Conservation (phyloP, 2,329 filamentous ascomycete genomes). For the Truncatella angustata region DNA sequence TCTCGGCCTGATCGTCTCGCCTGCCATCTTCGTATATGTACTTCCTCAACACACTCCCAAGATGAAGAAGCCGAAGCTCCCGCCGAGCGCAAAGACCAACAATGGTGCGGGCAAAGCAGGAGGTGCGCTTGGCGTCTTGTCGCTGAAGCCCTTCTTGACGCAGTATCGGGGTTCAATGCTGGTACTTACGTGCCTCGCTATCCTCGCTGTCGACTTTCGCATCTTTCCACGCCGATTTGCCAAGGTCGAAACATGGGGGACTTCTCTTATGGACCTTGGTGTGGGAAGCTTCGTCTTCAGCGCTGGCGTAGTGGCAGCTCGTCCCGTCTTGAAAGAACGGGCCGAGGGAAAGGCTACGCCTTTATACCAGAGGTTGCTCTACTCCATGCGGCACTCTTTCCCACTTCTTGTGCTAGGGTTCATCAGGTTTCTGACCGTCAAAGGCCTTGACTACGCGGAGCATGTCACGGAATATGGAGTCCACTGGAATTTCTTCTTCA, state of each 20-base stretch:
- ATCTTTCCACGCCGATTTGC: constrained; percentile 93
- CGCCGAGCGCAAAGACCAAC: constrained; percentile 29
- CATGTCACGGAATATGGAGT: constrained; percentile 97
- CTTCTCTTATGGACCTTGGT: constrained; percentile 97
- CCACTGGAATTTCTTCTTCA: constrained; percentile 99
- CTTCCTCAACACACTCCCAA: constrained; percentile 44
- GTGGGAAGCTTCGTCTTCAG: constrained; percentile 98
- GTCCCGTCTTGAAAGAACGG: constrained; percentile 71
- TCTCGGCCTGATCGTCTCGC: constrained; percentile 69
- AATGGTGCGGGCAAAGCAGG: constrained; percentile 9
- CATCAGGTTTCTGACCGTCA: constrained; percentile 82
- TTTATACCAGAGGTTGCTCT: constrained; percentile 57
- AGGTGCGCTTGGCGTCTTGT: constrained; percentile 51
- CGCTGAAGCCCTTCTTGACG: constrained; percentile 88
- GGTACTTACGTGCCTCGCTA: constrained; percentile 82
- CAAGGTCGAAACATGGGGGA: constrained; percentile 99
- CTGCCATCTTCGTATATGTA: constrained; percentile 62
- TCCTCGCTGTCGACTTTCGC: constrained; percentile 94
- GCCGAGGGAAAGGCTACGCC: constrained; percentile 47
- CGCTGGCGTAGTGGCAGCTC: constrained; percentile 83
- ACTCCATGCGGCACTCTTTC: constrained; percentile 75
- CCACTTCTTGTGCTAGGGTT: constrained; percentile 80
- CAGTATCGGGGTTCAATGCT: constrained; percentile 91
- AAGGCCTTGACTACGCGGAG: constrained; percentile 92
- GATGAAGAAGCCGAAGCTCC: constrained; percentile 51